Percentiles rank a stretch among this genome's conserved stretches.
Evolutionary conservation across 352 stramenopile species (phyloP).

Genomic region (Peronospora destructor): DNA sequence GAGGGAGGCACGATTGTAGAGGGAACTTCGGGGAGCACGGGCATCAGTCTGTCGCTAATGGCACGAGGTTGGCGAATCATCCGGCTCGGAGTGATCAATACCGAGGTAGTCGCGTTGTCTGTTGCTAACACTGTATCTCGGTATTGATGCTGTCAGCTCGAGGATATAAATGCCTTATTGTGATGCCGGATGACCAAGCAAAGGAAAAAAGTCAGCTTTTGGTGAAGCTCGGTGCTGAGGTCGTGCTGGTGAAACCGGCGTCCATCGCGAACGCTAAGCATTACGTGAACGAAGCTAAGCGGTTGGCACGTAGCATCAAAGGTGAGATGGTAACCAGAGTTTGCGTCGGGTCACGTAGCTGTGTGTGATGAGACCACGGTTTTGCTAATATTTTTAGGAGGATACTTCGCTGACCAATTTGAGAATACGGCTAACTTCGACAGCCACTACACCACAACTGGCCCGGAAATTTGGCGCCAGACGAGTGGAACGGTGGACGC

Average conservation of each 20-base stretch:
- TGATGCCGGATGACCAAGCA: constrained; percentile 97
- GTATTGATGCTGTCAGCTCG: constrained; percentile 40
- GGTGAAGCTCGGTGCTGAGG: constrained; percentile 77
- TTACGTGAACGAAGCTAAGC: constrained; percentile 95
- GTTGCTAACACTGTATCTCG: constrained; percentile 4
- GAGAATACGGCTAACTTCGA: constrained; percentile 95
- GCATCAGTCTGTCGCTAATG: constrained; percentile 94
- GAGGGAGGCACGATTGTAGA: constrained; percentile 93
- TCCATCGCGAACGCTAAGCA: constrained; percentile 97
- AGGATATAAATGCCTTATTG: constrained; percentile 92
- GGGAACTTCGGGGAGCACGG: constrained; percentile 96
- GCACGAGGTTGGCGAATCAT: constrained; percentile 46
- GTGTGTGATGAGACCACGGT: background rate
- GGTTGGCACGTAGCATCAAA: constrained; percentile 72
- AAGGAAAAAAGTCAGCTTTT: constrained; percentile 87
- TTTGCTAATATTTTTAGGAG: constrained; percentile 33
- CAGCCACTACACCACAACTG: constrained; percentile 91
- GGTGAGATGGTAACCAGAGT: constrained; percentile 22
- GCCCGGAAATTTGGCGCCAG: constrained; percentile 94
- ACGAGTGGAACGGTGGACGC: constrained; percentile 89
- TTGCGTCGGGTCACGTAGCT: background rate
- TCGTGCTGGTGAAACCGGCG: constrained; percentile 84
- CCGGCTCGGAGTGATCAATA: constrained; percentile 3
- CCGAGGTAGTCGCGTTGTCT: background rate
- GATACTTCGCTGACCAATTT: constrained; percentile 97